These are phyloP conservation scores for Fusarium avenaceum DNA, from an alignment of 2,329 filamentous ascomycete species.

Conservation along the genomic window DNA sequence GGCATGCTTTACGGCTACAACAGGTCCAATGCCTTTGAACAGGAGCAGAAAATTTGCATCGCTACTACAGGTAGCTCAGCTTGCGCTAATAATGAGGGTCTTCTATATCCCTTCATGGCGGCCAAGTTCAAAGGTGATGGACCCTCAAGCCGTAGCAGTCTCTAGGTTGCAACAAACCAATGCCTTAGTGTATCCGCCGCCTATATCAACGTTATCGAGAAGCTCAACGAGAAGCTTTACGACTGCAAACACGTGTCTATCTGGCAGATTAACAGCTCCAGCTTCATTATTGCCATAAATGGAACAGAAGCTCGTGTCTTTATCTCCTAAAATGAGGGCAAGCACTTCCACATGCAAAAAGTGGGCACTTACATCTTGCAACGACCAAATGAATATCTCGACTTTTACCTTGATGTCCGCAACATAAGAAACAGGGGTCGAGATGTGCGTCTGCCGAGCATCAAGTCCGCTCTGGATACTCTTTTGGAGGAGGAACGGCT, in stretches of 20 bases:
- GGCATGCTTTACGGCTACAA: constrained; percentile 22
- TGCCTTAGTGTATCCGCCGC: constrained; percentile 51
- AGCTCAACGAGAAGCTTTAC: constrained; percentile 2
- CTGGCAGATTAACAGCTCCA: constrained; percentile 39
- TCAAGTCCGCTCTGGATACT: constrained; percentile 36
- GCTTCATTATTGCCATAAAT: constrained; percentile 51
- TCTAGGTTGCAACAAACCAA: constrained; percentile 54
- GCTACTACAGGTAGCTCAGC: not conserved
- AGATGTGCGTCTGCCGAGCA: constrained; percentile 46
- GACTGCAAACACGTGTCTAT: constrained; percentile 11
- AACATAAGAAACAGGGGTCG: constrained; percentile 57
- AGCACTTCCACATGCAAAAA: constrained; percentile 10
- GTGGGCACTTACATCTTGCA: constrained; percentile 51
- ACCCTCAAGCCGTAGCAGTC: constrained; percentile 23
- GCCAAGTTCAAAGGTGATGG: constrained; percentile 21
- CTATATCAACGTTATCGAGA: constrained; percentile 50
- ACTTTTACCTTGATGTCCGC: constrained; percentile 52
- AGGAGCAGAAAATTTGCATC: not conserved
- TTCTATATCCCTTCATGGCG: constrained; percentile 5
- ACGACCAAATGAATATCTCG: constrained; percentile 45
- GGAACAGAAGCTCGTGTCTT: constrained; percentile 52
- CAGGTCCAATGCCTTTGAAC: not conserved
- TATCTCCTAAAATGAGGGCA: constrained; percentile 51
- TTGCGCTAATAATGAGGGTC: constrained; percentile 4
- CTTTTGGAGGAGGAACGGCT: constrained; percentile 5